Base-by-base conservation (phyloP, 2,329 filamentous ascomycete species). In the Fusarium guadeloupense region DNA sequence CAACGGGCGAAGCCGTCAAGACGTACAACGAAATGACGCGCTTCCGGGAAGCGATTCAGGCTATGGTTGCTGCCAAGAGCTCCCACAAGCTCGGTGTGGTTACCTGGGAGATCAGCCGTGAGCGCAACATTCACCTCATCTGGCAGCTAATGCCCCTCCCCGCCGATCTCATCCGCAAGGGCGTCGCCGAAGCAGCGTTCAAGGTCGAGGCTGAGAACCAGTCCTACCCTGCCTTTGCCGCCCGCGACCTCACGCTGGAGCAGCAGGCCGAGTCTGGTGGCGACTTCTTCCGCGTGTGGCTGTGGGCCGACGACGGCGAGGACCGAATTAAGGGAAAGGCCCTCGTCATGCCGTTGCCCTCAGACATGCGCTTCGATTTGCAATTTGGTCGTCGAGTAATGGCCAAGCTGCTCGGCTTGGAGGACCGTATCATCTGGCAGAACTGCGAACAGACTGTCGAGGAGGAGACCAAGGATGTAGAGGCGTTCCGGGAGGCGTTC, bases 121-220 rank as follows among this genome's bases (percentile, higher is more conserved):
- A 82, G 5, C 85, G 85, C 45, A 92, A 95, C 49, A 88, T 98
- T 51, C 95, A 99, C 73, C 83, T 89, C 2, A 94, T 98, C 71
- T 97, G 93, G 95, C 96, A 99, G 76, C 90, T 96, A 66, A 79
- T 98, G 25, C 92, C 95, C 1, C 81, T 96, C 1, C 85, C 90
- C 0, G 80, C 84, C 0, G 82, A 89, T 9, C 78, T 92, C 38
- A 84, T 97, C 44, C 79, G 77, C 17, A 86, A 87, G 40, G 90
- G 91, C 0, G 81, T 96, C 2, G 91, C 96, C 0, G 92, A 97
- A 73, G 92, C 91, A 0, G 94, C 89, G 0, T 97, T 99, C 78
- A 89, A 89, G 47, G 91, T 96, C 2, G 88, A 97, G 71, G 93
- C 92, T 0, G 90, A 96, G 73, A 96, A 96, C 66, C 72, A 81